A percentile compares a stretch with the other conserved stretches of the same genome.
phyloP scores from a whole-genome alignment of 768 basidiomycete genomes.

The Crassisporium funariophilum region DNA sequence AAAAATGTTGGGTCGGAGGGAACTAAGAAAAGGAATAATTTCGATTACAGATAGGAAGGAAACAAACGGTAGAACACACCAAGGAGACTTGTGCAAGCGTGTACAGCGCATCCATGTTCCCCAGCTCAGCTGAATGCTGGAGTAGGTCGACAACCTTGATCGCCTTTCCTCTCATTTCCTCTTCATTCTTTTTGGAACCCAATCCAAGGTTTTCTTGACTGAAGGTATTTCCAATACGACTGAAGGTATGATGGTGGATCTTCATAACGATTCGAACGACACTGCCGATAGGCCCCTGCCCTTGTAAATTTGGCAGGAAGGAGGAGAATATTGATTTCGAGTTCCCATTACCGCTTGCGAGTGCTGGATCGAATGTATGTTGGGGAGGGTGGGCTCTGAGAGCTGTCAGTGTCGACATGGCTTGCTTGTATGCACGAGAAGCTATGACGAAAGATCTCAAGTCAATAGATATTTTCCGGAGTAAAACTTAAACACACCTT shows the following conservation, averaged over 20 bases:
- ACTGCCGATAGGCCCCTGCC: slow-evolving; percentile 75
- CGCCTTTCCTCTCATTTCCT: slow-evolving; percentile 69
- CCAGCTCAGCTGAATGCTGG: slow-evolving; percentile 79
- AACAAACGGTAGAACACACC: slow-evolving; percentile 43
- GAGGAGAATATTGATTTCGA: slow-evolving; percentile 61
- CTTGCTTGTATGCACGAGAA: slow-evolving; percentile 74
- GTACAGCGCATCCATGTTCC: slow-evolving; percentile 73
- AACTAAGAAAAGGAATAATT: slow-evolving; percentile 44
- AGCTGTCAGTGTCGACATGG: slow-evolving; percentile 64
- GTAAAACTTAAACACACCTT: slow-evolving; percentile 40
- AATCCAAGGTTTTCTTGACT: slow-evolving; percentile 42
- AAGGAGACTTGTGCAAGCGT: slow-evolving; percentile 67
- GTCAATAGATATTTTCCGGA: not conserved
- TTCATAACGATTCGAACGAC: slow-evolving; percentile 67
- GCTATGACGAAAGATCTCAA: slow-evolving; percentile 41
- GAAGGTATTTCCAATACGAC: slow-evolving; percentile 40
- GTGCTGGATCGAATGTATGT: slow-evolving; percentile 55
- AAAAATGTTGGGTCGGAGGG: slow-evolving; percentile 70
- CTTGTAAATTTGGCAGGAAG: slow-evolving; percentile 71
- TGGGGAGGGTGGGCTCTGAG: slow-evolving; percentile 62
- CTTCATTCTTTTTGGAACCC: slow-evolving; percentile 56
- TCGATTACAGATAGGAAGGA: not conserved
- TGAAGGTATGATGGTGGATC: slow-evolving; percentile 60
- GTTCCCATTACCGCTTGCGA: slow-evolving; percentile 41
- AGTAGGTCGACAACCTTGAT: slow-evolving; percentile 82